A percentile compares a stretch with the other conserved stretches of the same genome.
Conservation (phyloP, 2,329 filamentous ascomycete species). For the Aureobasidium sp. region DNA sequence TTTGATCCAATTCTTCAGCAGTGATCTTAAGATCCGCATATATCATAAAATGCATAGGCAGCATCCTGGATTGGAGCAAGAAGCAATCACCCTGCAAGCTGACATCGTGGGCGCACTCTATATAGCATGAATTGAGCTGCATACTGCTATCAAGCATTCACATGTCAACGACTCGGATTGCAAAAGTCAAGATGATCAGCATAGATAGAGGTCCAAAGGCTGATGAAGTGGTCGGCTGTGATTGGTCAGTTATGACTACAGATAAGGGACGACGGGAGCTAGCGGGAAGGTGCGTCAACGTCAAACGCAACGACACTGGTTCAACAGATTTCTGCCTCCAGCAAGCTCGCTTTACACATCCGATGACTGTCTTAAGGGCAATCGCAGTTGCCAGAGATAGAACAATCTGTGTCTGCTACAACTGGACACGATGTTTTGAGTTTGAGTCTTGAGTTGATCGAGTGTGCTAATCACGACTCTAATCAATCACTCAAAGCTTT, state of each 20-base stretch:
- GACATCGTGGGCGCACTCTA: background rate
- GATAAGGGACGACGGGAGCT: slow-evolving; percentile 12
- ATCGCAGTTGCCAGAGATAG: background rate
- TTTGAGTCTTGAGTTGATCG: background rate
- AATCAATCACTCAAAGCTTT: too few relatives aligned
- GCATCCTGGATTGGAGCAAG: background rate
- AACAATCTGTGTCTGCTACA: background rate
- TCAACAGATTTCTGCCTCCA: slow-evolving; percentile 8
- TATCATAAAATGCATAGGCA: background rate
- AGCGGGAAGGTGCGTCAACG: slow-evolving; percentile 10
- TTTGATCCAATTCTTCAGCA: background rate
- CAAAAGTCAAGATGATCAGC: background rate
- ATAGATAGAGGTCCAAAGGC: background rate
- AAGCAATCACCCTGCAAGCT: background rate
- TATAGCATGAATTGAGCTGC: background rate
- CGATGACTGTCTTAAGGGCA: slow-evolving; percentile 6
- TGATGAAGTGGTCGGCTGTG: slow-evolving; percentile 1
- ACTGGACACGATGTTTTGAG: background rate
- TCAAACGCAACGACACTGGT: slow-evolving; percentile 15
- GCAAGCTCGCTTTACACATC: background rate
- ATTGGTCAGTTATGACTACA: background rate
- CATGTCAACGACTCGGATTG: background rate
- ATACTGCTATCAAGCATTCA: background rate
- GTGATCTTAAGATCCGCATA: background rate
- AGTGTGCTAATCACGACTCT: background rate